These are phyloP conservation scores for Lyophyllum atratum DNA, from an alignment of 768 basidiomycete genomes.

Conservation along the genomic window DNA sequence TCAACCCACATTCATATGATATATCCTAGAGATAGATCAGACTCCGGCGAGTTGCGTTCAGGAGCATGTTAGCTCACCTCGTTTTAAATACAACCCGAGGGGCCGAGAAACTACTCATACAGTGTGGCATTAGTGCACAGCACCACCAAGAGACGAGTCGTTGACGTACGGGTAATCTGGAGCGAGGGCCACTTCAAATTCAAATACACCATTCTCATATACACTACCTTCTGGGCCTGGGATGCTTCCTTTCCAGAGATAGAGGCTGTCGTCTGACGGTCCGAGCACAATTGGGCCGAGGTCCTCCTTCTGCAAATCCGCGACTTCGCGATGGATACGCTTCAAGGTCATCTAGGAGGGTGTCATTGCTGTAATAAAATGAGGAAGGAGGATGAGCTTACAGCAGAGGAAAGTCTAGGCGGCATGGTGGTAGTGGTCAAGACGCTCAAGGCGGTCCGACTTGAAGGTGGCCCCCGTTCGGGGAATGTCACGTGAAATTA, in stretches of 20 bases:
- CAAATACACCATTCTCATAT: constrained; percentile 79
- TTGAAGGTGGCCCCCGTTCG: not conserved
- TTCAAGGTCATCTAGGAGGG: constrained; percentile 60
- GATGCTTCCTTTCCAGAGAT: constrained; percentile 74
- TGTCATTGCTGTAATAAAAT: not conserved
- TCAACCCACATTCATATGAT: constrained; percentile 76
- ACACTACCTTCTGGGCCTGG: constrained; percentile 83
- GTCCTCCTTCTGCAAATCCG: constrained; percentile 82
- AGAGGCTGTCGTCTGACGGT: constrained; percentile 66
- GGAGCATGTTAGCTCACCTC: constrained; percentile 41
- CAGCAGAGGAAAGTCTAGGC: constrained; percentile 26
- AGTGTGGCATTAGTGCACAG: constrained; percentile 6
- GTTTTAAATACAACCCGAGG: constrained; percentile 78
- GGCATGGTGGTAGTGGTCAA: constrained; percentile 22
- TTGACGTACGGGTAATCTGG: constrained; percentile 77
- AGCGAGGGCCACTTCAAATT: constrained; percentile 65
- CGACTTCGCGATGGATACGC: constrained; percentile 82
- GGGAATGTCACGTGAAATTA: not conserved
- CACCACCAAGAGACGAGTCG: constrained; percentile 2
- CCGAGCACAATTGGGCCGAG: constrained; percentile 69
- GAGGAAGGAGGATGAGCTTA: constrained; percentile 6
- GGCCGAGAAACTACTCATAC: constrained; percentile 64
- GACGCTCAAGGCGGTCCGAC: not conserved
- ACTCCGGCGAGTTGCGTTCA: not conserved
- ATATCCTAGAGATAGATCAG: constrained; percentile 54